Evolutionary conservation across 345 rosid species (phyloP), one percentile per base, ranked within the genome.

Genomic region (Rhizophora mangle): DNA sequence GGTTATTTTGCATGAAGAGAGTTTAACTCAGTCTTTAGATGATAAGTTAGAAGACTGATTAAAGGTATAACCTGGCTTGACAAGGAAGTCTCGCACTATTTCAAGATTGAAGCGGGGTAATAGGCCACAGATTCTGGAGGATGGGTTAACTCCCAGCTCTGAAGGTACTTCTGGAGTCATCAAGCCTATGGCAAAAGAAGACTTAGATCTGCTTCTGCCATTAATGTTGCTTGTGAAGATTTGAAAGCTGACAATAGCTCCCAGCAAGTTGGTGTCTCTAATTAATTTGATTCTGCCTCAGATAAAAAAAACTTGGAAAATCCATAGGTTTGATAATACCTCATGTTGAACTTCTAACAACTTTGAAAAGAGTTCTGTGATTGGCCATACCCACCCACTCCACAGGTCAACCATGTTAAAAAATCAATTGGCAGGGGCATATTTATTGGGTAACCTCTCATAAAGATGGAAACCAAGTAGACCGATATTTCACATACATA

Each of bases 1-100:
- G 78, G 60, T 71, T 26, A 51, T 64, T 54, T 68, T 47, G 74
- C 80, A 39, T 31, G 76, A 68, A 51, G 80, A 70, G 49, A 72
- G 69, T 64, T 67, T 71, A 30, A 54, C 46, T 75, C 68, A 37
- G 52, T 68, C 68, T 36, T 71, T 46, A 18, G 82, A 55, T 72
- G 79, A 54, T 56, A 81, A 72, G 63, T 54, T 74, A 63, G 87
- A 70, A 63, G 89, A 83, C 52, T 81, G 86, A 27, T 68, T 79
- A 70, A 79, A 78, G 74, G 70, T 78, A 32, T 85, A 80, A 67
- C 68, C 75, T 46, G 82, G 78, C 64, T 69, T n/a, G 26, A 26
- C 29, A 18, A 68, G 62, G 77, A 82, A 82, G 43, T 63, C 78
- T 65, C 47, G n/a, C 36, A 11, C 60, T 24, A 71, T 54, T 72